Conservation (phyloP, 2,329 filamentous ascomycete genomes). For the Ampelomyces quisqualis region DNA sequence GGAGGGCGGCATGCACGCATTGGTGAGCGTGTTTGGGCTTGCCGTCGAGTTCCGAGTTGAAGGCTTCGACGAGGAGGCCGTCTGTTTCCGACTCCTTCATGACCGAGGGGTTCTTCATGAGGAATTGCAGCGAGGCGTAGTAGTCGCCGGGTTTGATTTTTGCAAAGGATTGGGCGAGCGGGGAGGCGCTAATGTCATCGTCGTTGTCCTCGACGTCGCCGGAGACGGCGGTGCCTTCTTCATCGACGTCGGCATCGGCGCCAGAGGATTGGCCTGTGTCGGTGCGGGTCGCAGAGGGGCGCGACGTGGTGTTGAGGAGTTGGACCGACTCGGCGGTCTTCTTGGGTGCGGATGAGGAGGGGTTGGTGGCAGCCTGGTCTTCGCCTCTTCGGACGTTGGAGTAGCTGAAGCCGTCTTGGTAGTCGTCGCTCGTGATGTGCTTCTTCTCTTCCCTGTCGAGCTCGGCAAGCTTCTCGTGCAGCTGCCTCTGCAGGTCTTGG, state of each 20-base stretch:
- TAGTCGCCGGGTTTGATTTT: constrained; percentile 77
- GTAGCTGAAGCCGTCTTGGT: constrained; percentile 87
- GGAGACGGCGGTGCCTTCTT: constrained; percentile 49
- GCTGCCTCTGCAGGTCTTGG: constrained; percentile 71
- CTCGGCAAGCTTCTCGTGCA: constrained; percentile 71
- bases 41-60: constrained; percentile 79
- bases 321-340: constrained; percentile 53
- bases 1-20: constrained; percentile 88
- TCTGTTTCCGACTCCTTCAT: constrained; percentile 85
- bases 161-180: constrained; percentile 77
- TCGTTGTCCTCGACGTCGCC: constrained; percentile 50
- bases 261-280: constrained; percentile 56
- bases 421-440: constrained; percentile 91
- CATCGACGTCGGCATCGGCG: constrained; percentile 63
- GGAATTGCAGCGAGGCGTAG: constrained; percentile 69
- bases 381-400: constrained; percentile 64
- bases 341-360: constrained; percentile 28
- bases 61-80: constrained; percentile 85
- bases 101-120: constrained; percentile 75
- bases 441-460: constrained; percentile 80
- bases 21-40: constrained; percentile 76
- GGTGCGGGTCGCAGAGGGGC: constrained; percentile 37
- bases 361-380: constrained; percentile 22
- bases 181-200: constrained; percentile 72
- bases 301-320: constrained; percentile 68